Percentiles rank a stretch among this genome's conserved stretches.
phyloP scores from a whole-genome alignment of 208 protist species.

The Trypanosomatidae sp. region DNA sequence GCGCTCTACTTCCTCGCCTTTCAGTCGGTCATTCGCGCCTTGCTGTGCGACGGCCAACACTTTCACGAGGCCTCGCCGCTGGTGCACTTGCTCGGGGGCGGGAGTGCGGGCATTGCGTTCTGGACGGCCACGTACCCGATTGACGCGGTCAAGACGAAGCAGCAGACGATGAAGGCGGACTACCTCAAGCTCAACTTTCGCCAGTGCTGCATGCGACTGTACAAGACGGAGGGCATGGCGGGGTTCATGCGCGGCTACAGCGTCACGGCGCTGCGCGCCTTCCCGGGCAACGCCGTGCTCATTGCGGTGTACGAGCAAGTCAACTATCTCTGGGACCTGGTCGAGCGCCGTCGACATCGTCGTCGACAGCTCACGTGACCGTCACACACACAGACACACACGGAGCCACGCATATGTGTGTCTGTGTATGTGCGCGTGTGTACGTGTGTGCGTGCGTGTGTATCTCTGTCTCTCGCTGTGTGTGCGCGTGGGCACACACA shows the following conservation, averaged over 20 bases:
- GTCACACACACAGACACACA: too few relatives aligned
- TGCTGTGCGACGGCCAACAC: constrained; percentile 35
- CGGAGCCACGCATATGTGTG: neutral
- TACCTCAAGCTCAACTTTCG: constrained; percentile 65
- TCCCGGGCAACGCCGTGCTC: constrained; percentile 85
- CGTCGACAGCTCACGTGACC: neutral
- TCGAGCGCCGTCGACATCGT: constrained; percentile 1
- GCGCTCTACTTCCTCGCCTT: constrained; percentile 79
- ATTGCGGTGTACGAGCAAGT: constrained; percentile 86
- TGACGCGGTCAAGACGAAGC: constrained; percentile 84
- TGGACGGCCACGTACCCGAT: constrained; percentile 86
- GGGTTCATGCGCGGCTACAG: constrained; percentile 80
- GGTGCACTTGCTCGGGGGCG: constrained; percentile 73
- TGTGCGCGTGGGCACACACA: too few relatives aligned
- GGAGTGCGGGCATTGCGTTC: constrained; percentile 80
- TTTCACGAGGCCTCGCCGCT: constrained; percentile 65
- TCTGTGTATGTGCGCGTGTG: neutral
- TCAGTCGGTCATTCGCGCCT: constrained; percentile 57
- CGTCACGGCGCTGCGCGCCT: constrained; percentile 78
- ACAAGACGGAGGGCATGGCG: constrained; percentile 68
- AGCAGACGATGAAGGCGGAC: constrained; percentile 78
- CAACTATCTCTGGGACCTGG: constrained; percentile 38
- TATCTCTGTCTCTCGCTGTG: too few relatives aligned
- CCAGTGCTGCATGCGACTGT: constrained; percentile 56
- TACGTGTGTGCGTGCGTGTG: too few relatives aligned